Evolutionary conservation across 768 basidiomycete genomes (phyloP).

Genomic region (Naganishia friedmannii): DNA sequence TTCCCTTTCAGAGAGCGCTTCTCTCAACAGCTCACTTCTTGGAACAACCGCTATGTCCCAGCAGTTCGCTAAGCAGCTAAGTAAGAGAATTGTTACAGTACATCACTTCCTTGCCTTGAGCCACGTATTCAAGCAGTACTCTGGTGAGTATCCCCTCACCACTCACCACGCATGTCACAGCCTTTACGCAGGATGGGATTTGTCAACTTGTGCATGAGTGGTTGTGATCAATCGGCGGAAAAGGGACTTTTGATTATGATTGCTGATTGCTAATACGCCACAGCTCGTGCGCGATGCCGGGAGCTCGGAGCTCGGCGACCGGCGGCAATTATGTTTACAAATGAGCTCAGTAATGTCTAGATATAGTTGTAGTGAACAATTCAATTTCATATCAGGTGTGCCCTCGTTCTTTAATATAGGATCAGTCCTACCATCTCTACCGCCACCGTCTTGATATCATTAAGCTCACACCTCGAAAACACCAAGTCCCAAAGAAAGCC

Average conservation of each 20-base stretch:
- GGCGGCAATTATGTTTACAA: background rate
- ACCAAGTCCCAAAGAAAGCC: background rate
- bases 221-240: no score
- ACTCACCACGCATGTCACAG: no score
- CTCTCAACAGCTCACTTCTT: no score
- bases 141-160: no score
- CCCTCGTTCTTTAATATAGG: background rate
- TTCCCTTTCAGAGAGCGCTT: no score
- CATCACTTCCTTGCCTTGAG: no score
- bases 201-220: background rate
- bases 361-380: background rate
- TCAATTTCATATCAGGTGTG: background rate
- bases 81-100: no score
- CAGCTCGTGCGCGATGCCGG: background rate
- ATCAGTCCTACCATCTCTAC: background rate
- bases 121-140: no score
- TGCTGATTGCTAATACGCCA: constrained; percentile 1
- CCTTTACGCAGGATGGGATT: background rate
- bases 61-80: no score
- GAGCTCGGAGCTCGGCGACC: background rate
- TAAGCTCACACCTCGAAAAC: background rate
- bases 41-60: no score
- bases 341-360: background rate
- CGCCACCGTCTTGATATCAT: background rate
- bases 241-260: constrained; percentile 1